A percentile compares a stretch with the other conserved stretches of the same genome.
phyloP scores from a whole-genome alignment of 140 eudicot genomes.

The Anethum foeniculum region DNA sequence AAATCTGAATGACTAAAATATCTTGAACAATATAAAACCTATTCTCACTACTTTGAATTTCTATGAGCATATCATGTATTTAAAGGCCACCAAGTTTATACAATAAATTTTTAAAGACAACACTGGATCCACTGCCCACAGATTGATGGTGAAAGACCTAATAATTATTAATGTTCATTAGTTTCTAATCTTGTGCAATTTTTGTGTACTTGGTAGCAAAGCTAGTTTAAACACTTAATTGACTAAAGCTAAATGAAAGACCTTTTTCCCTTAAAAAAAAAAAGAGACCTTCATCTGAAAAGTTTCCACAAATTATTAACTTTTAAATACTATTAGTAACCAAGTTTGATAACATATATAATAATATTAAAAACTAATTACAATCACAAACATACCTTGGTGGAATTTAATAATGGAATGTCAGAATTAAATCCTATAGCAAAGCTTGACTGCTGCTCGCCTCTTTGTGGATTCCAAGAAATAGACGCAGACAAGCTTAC shows the following conservation, averaged over 20 bases:
- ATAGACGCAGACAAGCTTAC: slow-evolving; percentile 65
- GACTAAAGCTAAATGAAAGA: slow-evolving; percentile 77
- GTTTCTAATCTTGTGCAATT: slow-evolving; percentile 74
- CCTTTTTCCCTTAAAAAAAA: slow-evolving; percentile 15
- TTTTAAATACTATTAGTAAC: not conserved
- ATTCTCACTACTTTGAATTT: not conserved
- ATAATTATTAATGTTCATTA: slow-evolving; percentile 58
- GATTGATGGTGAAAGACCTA: slow-evolving; percentile 88
- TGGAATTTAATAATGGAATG: slow-evolving; percentile 56
- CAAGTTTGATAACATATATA: not conserved
- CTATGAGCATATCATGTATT: not conserved
- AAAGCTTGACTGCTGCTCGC: slow-evolving; percentile 71
- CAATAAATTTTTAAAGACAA: slow-evolving; percentile 43
- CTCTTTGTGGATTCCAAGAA: slow-evolving; percentile 79
- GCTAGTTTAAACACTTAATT: slow-evolving; percentile 63
- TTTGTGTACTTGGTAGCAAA: slow-evolving; percentile 77
- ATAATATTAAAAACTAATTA: not conserved
- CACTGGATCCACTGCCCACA: slow-evolving; percentile 81
- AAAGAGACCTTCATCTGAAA: slow-evolving; percentile 32
- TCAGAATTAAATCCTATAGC: slow-evolving; percentile 68
- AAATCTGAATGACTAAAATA: not conserved
- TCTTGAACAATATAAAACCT: not conserved
- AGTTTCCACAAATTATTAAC: not conserved
- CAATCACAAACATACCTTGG: slow-evolving; percentile 49
- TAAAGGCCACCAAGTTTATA: not conserved